These are phyloP conservation scores for Pholiota conissans DNA, from an alignment of 768 basidiomycete species.

Conservation along the genomic window DNA sequence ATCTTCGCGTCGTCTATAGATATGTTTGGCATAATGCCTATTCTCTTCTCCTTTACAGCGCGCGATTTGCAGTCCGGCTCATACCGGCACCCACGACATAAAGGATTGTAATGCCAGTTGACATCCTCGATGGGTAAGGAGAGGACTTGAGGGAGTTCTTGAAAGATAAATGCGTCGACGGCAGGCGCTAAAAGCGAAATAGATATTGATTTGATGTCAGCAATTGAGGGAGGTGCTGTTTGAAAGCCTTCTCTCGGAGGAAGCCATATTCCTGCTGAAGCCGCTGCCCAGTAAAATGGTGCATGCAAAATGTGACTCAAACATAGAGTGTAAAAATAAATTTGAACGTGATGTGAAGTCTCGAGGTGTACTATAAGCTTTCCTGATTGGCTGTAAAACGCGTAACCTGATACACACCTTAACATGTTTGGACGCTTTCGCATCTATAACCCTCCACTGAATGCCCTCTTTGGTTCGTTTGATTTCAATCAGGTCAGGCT, in stretches of 20 bases:
- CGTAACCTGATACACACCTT: constrained; percentile 34
- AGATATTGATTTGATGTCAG: constrained; percentile 40
- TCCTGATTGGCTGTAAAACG: neutral
- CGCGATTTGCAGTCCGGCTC: constrained; percentile 34
- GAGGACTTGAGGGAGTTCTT: constrained; percentile 40
- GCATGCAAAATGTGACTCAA: constrained; percentile 36
- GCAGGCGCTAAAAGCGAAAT: constrained; percentile 39
- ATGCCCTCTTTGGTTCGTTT: constrained; percentile 30
- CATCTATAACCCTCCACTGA: constrained; percentile 50
- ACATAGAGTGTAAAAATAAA: constrained; percentile 51
- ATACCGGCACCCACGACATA: constrained; percentile 45
- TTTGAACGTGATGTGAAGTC: constrained; percentile 53
- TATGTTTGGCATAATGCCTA: constrained; percentile 49
- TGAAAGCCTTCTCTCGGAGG: constrained; percentile 40
- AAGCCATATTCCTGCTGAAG: constrained; percentile 45
- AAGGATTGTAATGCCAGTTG: constrained; percentile 50
- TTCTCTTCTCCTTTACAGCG: constrained; percentile 32
- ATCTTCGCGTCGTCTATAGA: constrained; percentile 42
- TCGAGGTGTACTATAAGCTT: constrained; percentile 16
- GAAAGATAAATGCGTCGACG: constrained; percentile 43
- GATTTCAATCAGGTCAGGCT: constrained; percentile 51
- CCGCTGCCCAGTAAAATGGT: constrained; percentile 31
- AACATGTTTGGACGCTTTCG: constrained; percentile 46
- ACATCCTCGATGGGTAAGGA: constrained; percentile 31
- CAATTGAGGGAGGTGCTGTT: constrained; percentile 28